Base-by-base conservation (phyloP, 768 basidiomycete genomes). In the Tricholoma furcatifolium region DNA sequence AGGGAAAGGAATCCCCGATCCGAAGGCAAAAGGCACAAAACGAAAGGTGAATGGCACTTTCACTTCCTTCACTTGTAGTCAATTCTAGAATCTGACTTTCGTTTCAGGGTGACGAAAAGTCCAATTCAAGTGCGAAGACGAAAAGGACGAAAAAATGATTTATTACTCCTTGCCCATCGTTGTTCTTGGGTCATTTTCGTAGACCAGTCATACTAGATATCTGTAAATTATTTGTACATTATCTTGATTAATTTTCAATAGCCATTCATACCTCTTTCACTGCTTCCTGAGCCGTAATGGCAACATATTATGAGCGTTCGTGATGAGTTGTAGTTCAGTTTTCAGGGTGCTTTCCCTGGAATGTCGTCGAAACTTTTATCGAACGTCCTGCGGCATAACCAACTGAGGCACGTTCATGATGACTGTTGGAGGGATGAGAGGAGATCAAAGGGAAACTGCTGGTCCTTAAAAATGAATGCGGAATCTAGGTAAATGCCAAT, bases 1-100 rank as follows among this genome's bases (percentile, higher is more conserved):
- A 56, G 66, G 68, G 34, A 76, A 74, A 64, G 67, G 55, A 31
- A 74, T 73, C 55, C 15, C 66, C 20, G 69, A 67, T 44, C 61
- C 62, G 53, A 78, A 73, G 64, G 67, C 53, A 27, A 74, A 73
- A 56, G 73, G 73, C 12, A 69, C 71, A 23, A 79, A 77, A 53
- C 81, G 81, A 51, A 91, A 87, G 80, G 53, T 53, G 38, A 12
- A 18, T 50, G 20, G 43, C 17, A 43, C 42, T 1, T 20, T 8
- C 20, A 31, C 6, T 49, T 10, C 30, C 27, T 42, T 35, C 15
- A 31, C 15, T 17, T 6, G 11, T 8, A 40, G 15, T 35, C 36
- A 43, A 18, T 21, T n/a, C n/a, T n/a, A 44, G 18, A 47, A n/a
- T n/a, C 53, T 58, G 30, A 12, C 21, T 4, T n/a, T n/a, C 9